Conservation (phyloP, 768 basidiomycete species). For the Leccinum arenicola region DNA sequence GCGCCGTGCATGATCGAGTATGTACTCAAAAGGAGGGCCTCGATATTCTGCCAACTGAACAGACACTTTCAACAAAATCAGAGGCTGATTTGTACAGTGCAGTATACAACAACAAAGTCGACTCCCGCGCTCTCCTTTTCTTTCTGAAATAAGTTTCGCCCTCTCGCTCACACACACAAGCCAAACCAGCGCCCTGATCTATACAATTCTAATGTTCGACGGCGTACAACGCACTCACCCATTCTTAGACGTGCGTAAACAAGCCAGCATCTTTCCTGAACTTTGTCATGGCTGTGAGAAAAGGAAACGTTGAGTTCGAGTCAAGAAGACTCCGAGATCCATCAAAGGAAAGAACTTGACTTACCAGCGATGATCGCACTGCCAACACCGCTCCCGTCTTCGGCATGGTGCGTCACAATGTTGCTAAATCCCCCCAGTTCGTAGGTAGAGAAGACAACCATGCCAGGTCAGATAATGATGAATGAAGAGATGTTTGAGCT, state of each 20-base stretch:
- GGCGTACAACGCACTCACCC: not conserved
- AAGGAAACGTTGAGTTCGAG: conserved; percentile 2
- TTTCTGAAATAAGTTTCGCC: conserved; percentile 7
- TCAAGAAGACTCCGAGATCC: not conserved
- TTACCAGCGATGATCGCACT: conserved; percentile 91
- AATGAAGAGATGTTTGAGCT: conserved; percentile 7
- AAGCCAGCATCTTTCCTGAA: conserved; percentile 65
- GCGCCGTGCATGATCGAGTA: not conserved
- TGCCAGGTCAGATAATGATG: not conserved
- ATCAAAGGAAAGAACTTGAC: conserved; percentile 17
- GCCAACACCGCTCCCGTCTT: conserved; percentile 81
- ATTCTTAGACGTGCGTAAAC: conserved; percentile 46
- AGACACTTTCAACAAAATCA: not conserved
- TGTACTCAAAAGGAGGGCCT: not conserved
- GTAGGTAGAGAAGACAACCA: conserved; percentile 32
- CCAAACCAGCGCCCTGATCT: not conserved
- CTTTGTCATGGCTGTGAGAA: conserved; percentile 80
- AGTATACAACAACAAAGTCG: conserved; percentile 16
- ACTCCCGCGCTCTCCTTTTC: not conserved
- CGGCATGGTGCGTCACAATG: conserved; percentile 36
- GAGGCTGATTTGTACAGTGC: not conserved
- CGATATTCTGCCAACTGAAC: not conserved
- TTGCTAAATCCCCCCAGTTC: conserved; percentile 54
- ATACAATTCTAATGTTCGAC: not conserved
- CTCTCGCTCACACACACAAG: too few species aligned